Evolutionary conservation across 805 yeast genomes (phyloP).

Genomic region (Candida glaebosa): DNA sequence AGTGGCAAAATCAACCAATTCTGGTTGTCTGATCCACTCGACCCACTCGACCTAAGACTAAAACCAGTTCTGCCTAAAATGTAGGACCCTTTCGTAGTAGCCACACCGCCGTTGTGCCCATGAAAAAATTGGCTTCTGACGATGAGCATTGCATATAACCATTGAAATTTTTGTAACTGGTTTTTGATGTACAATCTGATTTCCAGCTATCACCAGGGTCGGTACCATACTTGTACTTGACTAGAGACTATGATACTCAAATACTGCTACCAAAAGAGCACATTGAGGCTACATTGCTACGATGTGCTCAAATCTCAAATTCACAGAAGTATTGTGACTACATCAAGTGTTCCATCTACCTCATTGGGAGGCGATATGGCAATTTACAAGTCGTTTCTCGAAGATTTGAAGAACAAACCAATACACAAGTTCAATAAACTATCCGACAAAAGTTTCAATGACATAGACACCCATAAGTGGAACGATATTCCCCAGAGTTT

Average conservation of each 20-base stretch:
- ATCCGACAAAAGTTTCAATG: slow-evolving; percentile 2
- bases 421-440: not conserved
- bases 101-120: not conserved
- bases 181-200: no score
- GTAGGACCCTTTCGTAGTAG: not conserved
- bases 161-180: not conserved
- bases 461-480: not conserved
- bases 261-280: not conserved
- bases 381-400: slow-evolving; percentile 10
- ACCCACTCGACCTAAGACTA: no score
- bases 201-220: no score
- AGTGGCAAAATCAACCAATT: slow-evolving; percentile 1
- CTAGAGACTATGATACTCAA: slow-evolving; percentile 1
- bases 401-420: slow-evolving; percentile 11
- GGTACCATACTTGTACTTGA: no score
- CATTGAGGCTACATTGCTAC: not conserved
- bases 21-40: no score
- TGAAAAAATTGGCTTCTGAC: not conserved
- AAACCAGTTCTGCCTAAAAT: not conserved
- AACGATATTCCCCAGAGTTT: slow-evolving; percentile 8
- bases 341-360: not conserved
- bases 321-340: slow-evolving; percentile 2
- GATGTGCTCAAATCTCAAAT: not conserved
- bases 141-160: slow-evolving; percentile 2
- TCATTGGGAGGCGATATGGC: slow-evolving; percentile 10